Evolutionary conservation across 208 protist species (phyloP), one percentile per base, ranked within the genome.

Genomic region (Crithidia sp.): DNA sequence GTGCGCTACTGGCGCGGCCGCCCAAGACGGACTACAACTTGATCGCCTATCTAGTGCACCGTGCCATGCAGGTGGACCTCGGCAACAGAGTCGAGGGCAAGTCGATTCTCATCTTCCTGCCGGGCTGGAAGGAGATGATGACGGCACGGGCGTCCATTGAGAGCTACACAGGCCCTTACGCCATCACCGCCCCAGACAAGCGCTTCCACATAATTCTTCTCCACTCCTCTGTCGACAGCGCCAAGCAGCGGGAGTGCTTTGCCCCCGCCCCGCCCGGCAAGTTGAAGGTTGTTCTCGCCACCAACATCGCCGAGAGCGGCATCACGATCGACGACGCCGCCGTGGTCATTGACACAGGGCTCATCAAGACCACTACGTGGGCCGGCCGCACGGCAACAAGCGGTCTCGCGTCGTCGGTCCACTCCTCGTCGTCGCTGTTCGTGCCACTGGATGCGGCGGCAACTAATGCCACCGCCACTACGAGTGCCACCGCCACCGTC

Each of bases 61-160:
- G 73, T 60, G 82, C 83, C 44, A 73, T 91, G 13, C 55, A 59
- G 13, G 67, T 72, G 5, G 83, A 95, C 77, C 71, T 94, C 70
- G 16, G 67, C 17, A 73, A 81, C 36, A 67, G 83, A 5, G 58
- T 71, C 2, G 53, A 49, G 7, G 86, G 84, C n/a, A 94, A 94
- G 71, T 99, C 99, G 64, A 97, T 99, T 63, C 92, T 99, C 8
- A 79, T 99, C 2, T 99, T 99, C 77, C 85, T 99, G 2, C 99
- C 99, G 2, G 99, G 99, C 45, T 98, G 98, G 91, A 94, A 98
- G 76, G 99, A 99, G 64, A 98, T 99, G 55, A 9, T 84, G 82
- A 54, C 86, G 69, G 77, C 87, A 55, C 78, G 82, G 62, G 43
- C 87, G 74, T 77, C 96, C 72, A 81, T 94, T 70, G 86, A 88